Conservation (phyloP, 352 stramenopile species). For the Pythium insidiosum region DNA sequence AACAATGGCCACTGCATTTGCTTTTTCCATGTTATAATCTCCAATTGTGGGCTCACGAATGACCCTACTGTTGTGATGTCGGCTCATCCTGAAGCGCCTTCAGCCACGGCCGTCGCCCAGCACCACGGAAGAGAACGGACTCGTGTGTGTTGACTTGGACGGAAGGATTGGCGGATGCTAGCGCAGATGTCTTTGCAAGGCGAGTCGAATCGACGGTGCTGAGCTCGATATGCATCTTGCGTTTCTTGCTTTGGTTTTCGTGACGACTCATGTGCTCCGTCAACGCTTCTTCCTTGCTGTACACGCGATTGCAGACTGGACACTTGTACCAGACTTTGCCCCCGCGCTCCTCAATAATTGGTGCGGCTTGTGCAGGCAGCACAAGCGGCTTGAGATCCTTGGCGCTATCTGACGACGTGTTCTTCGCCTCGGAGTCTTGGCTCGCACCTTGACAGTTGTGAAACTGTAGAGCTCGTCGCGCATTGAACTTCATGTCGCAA, state of each 20-base stretch:
- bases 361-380: slow-evolving; percentile 45
- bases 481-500: slow-evolving; percentile 86
- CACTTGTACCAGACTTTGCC: slow-evolving; percentile 86
- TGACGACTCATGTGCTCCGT: slow-evolving; percentile 77
- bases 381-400: slow-evolving; percentile 58
- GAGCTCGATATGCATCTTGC: slow-evolving; percentile 80
- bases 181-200: slow-evolving; percentile 65
- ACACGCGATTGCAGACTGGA: slow-evolving; percentile 68
- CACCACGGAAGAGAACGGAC: slow-evolving; percentile 74
- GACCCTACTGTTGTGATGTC: slow-evolving; percentile 10
- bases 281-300: slow-evolving; percentile 66
- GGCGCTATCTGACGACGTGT: slow-evolving; percentile 13
- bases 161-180: slow-evolving; percentile 79
- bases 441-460: slow-evolving; percentile 63
- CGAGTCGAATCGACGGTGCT: slow-evolving; percentile 75
- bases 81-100: slow-evolving; percentile 52
- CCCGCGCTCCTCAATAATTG: slow-evolving; percentile 70
- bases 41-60: too few relatives aligned
- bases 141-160: slow-evolving; percentile 87
- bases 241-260: slow-evolving; percentile 83
- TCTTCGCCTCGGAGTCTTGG: slow-evolving; percentile 20
- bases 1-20: neutral
- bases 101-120: slow-evolving; percentile 67
- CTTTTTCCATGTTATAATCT: too few relatives aligned
- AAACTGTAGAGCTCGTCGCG: slow-evolving; percentile 76